These are phyloP conservation scores for Daldinia vernicosa DNA, from an alignment of 495 filamentous ascomycete genomes.

Conservation along the genomic window DNA sequence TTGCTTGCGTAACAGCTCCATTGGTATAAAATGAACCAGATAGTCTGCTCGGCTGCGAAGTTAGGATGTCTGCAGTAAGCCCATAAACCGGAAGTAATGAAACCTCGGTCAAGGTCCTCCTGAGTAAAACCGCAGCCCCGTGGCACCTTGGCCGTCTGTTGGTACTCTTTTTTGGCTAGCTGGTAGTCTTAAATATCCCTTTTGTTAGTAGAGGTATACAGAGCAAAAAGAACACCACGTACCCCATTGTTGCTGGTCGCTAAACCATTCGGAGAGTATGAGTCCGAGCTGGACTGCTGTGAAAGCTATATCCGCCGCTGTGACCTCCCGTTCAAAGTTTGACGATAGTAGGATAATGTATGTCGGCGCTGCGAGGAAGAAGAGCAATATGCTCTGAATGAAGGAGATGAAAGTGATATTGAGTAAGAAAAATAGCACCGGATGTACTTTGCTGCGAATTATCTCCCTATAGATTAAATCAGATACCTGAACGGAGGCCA, in stretches of 20 bases:
- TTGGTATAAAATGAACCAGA: constrained; percentile 87
- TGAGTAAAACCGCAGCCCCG: constrained; percentile 59
- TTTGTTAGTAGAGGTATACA: constrained; percentile 30
- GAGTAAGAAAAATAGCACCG: constrained; percentile 76
- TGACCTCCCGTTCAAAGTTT: constrained; percentile 54
- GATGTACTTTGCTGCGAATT: constrained; percentile 52
- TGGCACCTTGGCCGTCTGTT: constrained; percentile 73
- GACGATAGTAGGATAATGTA: constrained; percentile 77
- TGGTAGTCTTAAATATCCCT: constrained; percentile 69
- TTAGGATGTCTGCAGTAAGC: constrained; percentile 90
- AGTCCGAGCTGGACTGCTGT: constrained; percentile 72
- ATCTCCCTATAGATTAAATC: constrained; percentile 52
- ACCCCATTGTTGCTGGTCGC: constrained; percentile 96
- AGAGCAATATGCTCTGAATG: constrained; percentile 82
- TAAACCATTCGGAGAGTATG: constrained; percentile 78
- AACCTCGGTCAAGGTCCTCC: constrained; percentile 90
- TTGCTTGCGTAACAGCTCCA: constrained; percentile 82
- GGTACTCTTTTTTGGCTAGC: constrained; percentile 78
- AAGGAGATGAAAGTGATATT: constrained; percentile 89
- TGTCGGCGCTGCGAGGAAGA: constrained; percentile 77
- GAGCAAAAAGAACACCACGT: constrained; percentile 32
- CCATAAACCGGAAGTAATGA: constrained; percentile 86
- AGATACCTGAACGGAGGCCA: neutral
- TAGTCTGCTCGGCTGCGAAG: constrained; percentile 88
- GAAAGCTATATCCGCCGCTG: constrained; percentile 72